These are phyloP conservation scores for Dipteronia dyeriana DNA, from an alignment of 345 rosid species.

Conservation along the genomic window DNA sequence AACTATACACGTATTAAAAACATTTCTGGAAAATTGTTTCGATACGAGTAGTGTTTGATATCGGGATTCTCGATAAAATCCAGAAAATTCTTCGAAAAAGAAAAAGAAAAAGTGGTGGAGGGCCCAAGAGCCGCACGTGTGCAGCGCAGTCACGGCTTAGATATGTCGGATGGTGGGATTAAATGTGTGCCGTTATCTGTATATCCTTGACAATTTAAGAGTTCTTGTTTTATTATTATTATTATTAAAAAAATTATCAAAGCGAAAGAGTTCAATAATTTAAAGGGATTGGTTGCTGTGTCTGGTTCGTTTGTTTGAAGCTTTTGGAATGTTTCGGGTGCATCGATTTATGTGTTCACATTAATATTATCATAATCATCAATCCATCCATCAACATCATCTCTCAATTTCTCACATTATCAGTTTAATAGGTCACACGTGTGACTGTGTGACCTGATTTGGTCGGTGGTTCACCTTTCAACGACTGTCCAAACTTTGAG, in stretches of 20 bases:
- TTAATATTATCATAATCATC: no score
- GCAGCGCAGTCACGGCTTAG: constrained; percentile 27
- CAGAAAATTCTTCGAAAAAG: no score
- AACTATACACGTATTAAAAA: no score
- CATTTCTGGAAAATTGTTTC: no score
- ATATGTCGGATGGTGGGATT: constrained; percentile 28
- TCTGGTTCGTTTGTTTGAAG: not conserved
- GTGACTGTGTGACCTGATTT: constrained; percentile 4
- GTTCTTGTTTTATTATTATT: not conserved
- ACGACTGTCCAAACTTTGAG: not conserved
- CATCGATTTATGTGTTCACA: not conserved
- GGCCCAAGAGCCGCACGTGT: constrained; percentile 27
- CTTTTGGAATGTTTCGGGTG: constrained; percentile 13
- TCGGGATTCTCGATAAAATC: no score
- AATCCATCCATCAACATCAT: not conserved
- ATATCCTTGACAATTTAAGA: not conserved
- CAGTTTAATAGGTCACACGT: constrained; percentile 9
- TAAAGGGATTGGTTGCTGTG: not conserved
- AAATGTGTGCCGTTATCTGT: not conserved
- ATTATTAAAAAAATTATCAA: not conserved
- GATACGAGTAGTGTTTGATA: no score
- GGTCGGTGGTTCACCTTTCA: not conserved
- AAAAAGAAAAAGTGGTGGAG: not conserved
- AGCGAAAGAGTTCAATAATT: not conserved
- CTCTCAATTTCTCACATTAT: not conserved